A percentile compares a stretch with the other conserved stretches of the same genome.
Conservation (phyloP, 192 early-diverging fungal genomes). For the Coemansia reversa region DNA sequence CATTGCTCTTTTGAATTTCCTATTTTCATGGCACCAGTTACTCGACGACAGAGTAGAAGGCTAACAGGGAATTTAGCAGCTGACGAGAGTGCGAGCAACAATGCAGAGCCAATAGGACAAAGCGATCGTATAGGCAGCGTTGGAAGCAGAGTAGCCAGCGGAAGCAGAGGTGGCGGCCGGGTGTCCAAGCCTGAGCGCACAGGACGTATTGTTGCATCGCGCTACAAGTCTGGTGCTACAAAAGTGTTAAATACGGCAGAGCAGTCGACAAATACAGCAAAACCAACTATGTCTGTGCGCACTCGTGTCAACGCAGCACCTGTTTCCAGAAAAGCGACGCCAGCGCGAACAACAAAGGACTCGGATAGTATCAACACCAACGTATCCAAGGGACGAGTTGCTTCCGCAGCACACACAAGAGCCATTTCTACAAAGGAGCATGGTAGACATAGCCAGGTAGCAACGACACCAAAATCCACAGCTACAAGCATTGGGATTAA, state of each 20-base stretch:
- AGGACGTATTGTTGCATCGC: conserved; percentile 36
- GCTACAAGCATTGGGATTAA: not conserved
- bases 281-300: too few relatives aligned
- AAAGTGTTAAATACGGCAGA: not conserved
- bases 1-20: not conserved
- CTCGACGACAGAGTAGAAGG: conserved; percentile 39
- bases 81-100: not conserved
- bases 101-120: not conserved
- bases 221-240: conserved; percentile 33
- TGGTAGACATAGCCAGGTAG: too few relatives aligned
- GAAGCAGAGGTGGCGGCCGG: conserved; percentile 6
- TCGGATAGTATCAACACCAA: too few relatives aligned
- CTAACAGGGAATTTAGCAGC: conserved; percentile 10
- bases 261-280: too few relatives aligned
- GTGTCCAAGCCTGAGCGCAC: conserved; percentile 36
- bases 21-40: conserved; percentile 17
- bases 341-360: too few relatives aligned
- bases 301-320: too few relatives aligned
- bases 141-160: conserved; percentile 1
- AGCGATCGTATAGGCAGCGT: conserved; percentile 13
- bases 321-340: too few relatives aligned
- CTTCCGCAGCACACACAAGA: too few relatives aligned
- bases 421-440: too few relatives aligned
- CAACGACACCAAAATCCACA: not conserved
- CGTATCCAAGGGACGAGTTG: too few relatives aligned